Conservation (phyloP, 345 rosid species). For the Iberis pinnata region DNA sequence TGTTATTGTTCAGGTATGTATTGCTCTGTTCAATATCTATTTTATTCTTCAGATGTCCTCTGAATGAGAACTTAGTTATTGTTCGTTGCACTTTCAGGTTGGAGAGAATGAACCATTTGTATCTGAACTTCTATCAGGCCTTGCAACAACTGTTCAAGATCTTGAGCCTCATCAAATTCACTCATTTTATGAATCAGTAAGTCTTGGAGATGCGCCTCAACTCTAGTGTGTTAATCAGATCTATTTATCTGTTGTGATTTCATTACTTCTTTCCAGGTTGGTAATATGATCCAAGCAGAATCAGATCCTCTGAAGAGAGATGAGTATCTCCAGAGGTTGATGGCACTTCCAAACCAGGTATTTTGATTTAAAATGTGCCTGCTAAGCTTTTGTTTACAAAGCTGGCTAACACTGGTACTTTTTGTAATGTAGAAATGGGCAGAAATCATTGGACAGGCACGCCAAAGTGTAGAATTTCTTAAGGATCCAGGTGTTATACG, state of each 20-base stretch:
- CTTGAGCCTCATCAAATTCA: slow-evolving; percentile 99
- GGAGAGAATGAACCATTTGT: slow-evolving; percentile 98
- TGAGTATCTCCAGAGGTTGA: slow-evolving; percentile 87
- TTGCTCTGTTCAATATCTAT: not conserved
- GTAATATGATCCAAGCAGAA: slow-evolving; percentile 97
- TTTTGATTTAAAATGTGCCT: slow-evolving; percentile 1
- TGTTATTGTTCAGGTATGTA: slow-evolving; percentile 79
- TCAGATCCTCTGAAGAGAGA: slow-evolving; percentile 93
- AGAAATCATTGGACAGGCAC: slow-evolving; percentile 90
- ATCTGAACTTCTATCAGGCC: slow-evolving; percentile 91
- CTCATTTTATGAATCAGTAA: slow-evolving; percentile 94
- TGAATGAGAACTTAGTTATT: slow-evolving; percentile 1
- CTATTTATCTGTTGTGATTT: not conserved
- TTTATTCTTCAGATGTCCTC: not conserved
- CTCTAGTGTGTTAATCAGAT: slow-evolving; percentile 5
- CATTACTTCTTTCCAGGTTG: slow-evolving; percentile 50
- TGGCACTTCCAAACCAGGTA: slow-evolving; percentile 96
- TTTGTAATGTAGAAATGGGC: slow-evolving; percentile 76
- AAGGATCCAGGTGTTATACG: slow-evolving; percentile 89
- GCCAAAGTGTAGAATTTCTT: slow-evolving; percentile 82
- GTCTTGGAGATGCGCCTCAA: slow-evolving; percentile 13
- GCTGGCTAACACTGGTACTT: slow-evolving; percentile 7
- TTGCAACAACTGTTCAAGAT: slow-evolving; percentile 88
- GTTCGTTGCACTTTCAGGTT: slow-evolving; percentile 48
- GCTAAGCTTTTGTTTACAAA: slow-evolving; percentile 5